Base-by-base conservation (phyloP, 768 basidiomycete genomes). In the Lactarius akahatsu region DNA sequence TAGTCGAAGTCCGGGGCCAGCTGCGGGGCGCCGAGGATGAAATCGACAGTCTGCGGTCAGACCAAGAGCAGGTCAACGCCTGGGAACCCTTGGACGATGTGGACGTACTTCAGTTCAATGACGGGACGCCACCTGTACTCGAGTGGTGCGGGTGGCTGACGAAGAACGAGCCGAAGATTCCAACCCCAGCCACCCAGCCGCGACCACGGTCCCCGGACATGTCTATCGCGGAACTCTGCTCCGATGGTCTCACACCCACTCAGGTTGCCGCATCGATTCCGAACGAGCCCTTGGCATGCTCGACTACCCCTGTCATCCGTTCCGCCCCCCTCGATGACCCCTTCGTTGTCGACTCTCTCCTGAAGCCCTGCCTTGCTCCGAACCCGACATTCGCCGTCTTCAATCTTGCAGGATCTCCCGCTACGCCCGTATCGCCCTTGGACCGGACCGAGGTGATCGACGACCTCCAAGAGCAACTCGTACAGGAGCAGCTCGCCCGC, bases 111-210 rank as follows among this genome's bases (percentile, higher is more conserved):
- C 38, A 32, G 34, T 20, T 36, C 36, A 20, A 41, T 10, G 38
- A 54, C 47, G 28, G 52, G 15, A 40, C 34, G 18, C 32, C 63
- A n/a, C 43, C 63, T 34, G 26, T 64, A 40, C 28, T 50, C 13
- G 45, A 64, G 36, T 64, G 63, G 63, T n/a, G 32, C 23, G 32
- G 26, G 34, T 50, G 34, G 63, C 23, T 50, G 45, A 43, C 45
- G 43, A 43, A 45, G 32, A 34, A 40, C 16, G 15, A 16, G 7
- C 23, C 43, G 9, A 20, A 23, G 26, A 16, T 58, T 43, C 47
- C 57, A 4, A 34, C 34, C 43, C 57, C 54, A 20, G 9, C 26
- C 20, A 55, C 54, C 36, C 52, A 56, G 34, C 10, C 4, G 16
- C 57, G 34, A 28, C 5, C 57, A 58, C 57, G 57, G 18, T 36